These are phyloP conservation scores for Entomortierella beljakovae DNA, from an alignment of 192 early-diverging fungal species.

Conservation along the genomic window DNA sequence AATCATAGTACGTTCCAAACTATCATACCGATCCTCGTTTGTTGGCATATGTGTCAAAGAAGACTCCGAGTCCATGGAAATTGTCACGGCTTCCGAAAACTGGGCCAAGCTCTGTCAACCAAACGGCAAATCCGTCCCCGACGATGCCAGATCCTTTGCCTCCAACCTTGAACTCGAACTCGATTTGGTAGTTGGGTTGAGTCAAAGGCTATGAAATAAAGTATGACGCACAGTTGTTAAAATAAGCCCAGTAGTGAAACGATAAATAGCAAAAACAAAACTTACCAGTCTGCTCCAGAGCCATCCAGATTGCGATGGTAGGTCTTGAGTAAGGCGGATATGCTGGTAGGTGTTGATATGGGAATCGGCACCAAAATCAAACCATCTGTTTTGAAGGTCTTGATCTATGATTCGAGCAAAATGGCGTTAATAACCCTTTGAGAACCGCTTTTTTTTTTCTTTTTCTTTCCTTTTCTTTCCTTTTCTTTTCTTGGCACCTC, in stretches of 20 bases:
- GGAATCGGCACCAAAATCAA: conserved; percentile 95
- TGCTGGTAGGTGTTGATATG: conserved; percentile 88
- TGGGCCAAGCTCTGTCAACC: conserved; percentile 83
- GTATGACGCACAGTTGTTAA: neutral
- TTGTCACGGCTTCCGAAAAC: conserved; percentile 91
- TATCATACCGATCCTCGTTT: conserved; percentile 59
- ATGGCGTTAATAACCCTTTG: too few relatives aligned
- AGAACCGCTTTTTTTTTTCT: neutral
- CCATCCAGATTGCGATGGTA: conserved; percentile 82
- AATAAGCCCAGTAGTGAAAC: conserved; percentile 32
- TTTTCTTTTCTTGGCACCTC: neutral
- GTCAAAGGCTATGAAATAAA: conserved; percentile 69
- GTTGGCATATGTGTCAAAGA: conserved; percentile 98
- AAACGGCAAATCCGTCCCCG: conserved; percentile 98
- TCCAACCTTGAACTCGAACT: conserved; percentile 93
- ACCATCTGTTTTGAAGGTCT: conserved; percentile 87
- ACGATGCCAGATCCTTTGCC: conserved; percentile 79
- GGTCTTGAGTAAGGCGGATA: conserved; percentile 88
- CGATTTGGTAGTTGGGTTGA: conserved; percentile 78
- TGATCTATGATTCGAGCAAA: conserved; percentile 76
- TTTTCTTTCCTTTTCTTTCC: neutral
- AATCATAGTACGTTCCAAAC: neutral
- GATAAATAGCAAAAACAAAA: conserved; percentile 5
- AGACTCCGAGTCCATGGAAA: conserved; percentile 93
- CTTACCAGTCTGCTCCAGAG: conserved; percentile 80